Evolutionary conservation across 768 basidiomycete genomes (phyloP).

Genomic region (Tubosaeta brunneosetosa): DNA sequence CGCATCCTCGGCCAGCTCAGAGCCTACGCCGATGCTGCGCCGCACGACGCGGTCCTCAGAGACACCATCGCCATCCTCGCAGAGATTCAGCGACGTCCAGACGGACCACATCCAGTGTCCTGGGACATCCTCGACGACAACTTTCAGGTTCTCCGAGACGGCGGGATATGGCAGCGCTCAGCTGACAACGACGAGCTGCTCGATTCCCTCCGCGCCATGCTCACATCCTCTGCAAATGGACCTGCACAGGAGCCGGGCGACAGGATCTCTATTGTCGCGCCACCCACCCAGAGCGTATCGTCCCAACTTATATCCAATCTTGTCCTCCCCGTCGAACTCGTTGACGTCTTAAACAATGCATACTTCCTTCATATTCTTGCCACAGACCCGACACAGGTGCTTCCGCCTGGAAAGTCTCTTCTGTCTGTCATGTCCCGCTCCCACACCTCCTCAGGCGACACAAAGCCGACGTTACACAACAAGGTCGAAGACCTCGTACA

Average conservation of each 20-base stretch:
- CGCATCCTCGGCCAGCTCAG: conserved; percentile 26
- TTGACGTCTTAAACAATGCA: conserved; percentile 52
- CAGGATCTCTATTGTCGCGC: conserved; percentile 14
- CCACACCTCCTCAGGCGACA: conserved; percentile 11
- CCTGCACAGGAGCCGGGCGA: neutral
- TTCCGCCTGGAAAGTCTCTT: conserved; percentile 72
- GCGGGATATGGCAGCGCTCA: conserved; percentile 23
- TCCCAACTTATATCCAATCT: conserved; percentile 22
- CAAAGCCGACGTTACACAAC: conserved; percentile 38
- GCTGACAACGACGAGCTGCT: conserved; percentile 26
- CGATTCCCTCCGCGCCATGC: conserved; percentile 17
- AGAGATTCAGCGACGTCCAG: conserved; percentile 21
- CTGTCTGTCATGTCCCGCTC: conserved; percentile 53
- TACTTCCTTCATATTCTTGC: conserved; percentile 68
- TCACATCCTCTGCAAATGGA: conserved; percentile 8
- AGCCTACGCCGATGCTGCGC: conserved; percentile 6
- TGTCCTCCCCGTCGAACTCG: conserved; percentile 50
- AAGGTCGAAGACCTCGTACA: conserved; percentile 48
- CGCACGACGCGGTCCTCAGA: conserved; percentile 15
- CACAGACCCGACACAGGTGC: conserved; percentile 51
- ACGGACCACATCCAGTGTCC: conserved; percentile 13
- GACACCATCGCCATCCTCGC: conserved; percentile 17
- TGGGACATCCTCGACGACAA: conserved; percentile 21
- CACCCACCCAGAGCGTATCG: conserved; percentile 6
- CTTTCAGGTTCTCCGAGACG: conserved; percentile 22